phyloP scores from a whole-genome alignment of 164 flowering plant species.

The Pachysandra terminalis region DNA sequence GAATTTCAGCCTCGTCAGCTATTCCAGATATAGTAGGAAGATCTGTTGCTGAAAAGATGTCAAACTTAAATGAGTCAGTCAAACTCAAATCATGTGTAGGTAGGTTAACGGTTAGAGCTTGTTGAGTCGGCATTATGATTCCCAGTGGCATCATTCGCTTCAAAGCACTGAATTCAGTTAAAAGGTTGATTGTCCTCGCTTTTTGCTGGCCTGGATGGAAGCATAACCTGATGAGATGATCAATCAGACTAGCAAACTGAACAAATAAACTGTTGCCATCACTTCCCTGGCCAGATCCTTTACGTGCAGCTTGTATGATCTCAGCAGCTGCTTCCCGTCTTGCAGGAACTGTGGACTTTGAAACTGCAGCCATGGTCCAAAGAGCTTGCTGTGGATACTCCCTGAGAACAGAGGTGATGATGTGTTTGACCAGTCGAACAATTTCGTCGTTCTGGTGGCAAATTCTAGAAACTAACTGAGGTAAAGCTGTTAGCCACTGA shows the following conservation, averaged over 20 bases:
- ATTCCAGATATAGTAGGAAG: conserved; percentile 90
- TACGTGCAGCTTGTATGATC: conserved; percentile 86
- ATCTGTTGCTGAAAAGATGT: conserved; percentile 64
- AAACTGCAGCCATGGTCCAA: conserved; percentile 99
- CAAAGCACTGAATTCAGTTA: conserved; percentile 91
- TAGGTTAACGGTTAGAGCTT: conserved; percentile 78
- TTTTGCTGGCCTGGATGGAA: conserved; percentile 87
- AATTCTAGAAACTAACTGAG: conserved; percentile 97
- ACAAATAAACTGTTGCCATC: conserved; percentile 57
- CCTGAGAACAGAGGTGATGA: conserved; percentile 80
- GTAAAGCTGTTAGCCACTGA: conserved; percentile 91
- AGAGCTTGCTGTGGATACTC: conserved; percentile 94
- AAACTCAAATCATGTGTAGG: conserved; percentile 53
- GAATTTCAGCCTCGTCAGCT: conserved; percentile 95
- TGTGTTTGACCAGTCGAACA: conserved; percentile 79
- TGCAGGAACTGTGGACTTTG: conserved; percentile 90
- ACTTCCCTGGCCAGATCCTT: conserved; percentile 58
- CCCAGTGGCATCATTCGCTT: conserved; percentile 99
- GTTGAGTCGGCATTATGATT: conserved; percentile 92
- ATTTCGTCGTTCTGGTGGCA: conserved; percentile 96
- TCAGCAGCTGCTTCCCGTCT: conserved; percentile 95
- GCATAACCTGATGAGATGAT: conserved; percentile 88
- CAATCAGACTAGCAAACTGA: conserved; percentile 80
- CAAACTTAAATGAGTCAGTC: conserved; percentile 33
- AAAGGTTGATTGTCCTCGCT: conserved; percentile 73